These are phyloP conservation scores for Plasmodium coatneyi DNA, from an alignment of 169 alveolate genomes.

Conservation along the genomic window DNA sequence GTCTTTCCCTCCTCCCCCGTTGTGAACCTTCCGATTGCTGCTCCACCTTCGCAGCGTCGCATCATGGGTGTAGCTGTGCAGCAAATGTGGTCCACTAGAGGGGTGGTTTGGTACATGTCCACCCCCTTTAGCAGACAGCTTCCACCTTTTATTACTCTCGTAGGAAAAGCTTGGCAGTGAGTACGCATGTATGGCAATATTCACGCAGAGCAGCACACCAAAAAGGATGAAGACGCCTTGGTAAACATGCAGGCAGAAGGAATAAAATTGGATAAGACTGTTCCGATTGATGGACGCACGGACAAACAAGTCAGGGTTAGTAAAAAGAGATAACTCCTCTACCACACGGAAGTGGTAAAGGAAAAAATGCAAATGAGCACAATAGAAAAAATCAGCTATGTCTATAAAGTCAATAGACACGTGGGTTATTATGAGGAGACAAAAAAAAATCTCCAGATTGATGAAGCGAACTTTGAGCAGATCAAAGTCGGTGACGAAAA, in stretches of 20 bases:
- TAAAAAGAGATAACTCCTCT: slow-evolving; percentile 8
- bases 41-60: neutral
- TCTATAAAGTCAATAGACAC: slow-evolving; percentile 51
- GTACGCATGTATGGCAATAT: slow-evolving; percentile 38
- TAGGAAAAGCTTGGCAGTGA: slow-evolving; percentile 42
- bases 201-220: slow-evolving; percentile 26
- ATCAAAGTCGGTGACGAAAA: slow-evolving; percentile 4
- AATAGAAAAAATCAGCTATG: slow-evolving; percentile 44
- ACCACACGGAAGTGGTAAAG: slow-evolving; percentile 42
- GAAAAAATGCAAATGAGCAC: slow-evolving; percentile 12
- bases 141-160: neutral
- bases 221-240: slow-evolving; percentile 25
- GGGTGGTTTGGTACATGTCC: neutral
- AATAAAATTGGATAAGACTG: neutral
- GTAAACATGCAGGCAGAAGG: neutral
- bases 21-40: neutral
- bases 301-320: neutral
- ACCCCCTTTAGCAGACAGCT: neutral
- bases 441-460: slow-evolving; percentile 8
- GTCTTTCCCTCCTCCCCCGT: neutral
- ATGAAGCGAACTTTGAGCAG: slow-evolving; percentile 30
- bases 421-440: slow-evolving; percentile 32
- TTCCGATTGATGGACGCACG: neutral
- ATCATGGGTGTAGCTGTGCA: neutral
- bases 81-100: neutral